A percentile compares a stretch with the other conserved stretches of the same genome.
Evolutionary conservation across 1,284 basidiomycete genomes (phyloP).

Genomic region (Veloporphyrellus conicus): DNA sequence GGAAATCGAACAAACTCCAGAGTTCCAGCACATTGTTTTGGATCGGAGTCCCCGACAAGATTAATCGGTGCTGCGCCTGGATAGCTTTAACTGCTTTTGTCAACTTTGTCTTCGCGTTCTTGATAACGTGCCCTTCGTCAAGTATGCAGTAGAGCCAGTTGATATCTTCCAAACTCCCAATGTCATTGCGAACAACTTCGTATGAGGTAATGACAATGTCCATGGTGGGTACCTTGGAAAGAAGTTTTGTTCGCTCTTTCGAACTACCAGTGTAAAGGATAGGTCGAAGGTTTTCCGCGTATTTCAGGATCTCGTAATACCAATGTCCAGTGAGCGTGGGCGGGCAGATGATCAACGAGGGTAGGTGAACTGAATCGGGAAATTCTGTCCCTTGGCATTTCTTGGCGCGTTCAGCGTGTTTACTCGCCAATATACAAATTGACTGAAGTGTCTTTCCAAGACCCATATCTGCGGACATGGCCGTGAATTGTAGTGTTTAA

Average conservation of each 20-base stretch:
- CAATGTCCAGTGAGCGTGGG: slow-evolving; percentile 97
- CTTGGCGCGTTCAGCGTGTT: slow-evolving; percentile 83
- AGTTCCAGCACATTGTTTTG: slow-evolving; percentile 99
- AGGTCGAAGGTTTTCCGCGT: slow-evolving; percentile 80
- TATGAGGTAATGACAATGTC: slow-evolving; percentile 97
- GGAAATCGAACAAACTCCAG: slow-evolving; percentile 98
- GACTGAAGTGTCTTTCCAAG: slow-evolving; percentile 98
- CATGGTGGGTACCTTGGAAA: slow-evolving; percentile 63
- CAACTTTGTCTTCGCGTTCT: slow-evolving; percentile 97
- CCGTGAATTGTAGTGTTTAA: background rate
- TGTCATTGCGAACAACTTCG: slow-evolving; percentile 96
- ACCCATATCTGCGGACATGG: slow-evolving; percentile 80
- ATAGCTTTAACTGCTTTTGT: slow-evolving; percentile 95
- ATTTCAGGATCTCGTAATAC: slow-evolving; percentile 97
- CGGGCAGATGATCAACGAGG: slow-evolving; percentile 94
- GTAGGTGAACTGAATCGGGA: slow-evolving; percentile 80
- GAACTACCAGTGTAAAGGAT: slow-evolving; percentile 89
- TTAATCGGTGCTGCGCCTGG: slow-evolving; percentile 86
- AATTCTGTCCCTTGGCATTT: slow-evolving; percentile 65
- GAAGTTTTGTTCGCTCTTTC: slow-evolving; percentile 74
- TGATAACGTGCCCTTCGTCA: slow-evolving; percentile 98
- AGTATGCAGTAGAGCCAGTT: slow-evolving; percentile 96
- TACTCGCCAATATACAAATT: slow-evolving; percentile 94
- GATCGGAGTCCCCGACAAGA: slow-evolving; percentile 96
- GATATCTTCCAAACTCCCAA: slow-evolving; percentile 67